Evolutionary conservation across 1,284 basidiomycete species (phyloP).

Genomic region (Xerocomus minutiporus): DNA sequence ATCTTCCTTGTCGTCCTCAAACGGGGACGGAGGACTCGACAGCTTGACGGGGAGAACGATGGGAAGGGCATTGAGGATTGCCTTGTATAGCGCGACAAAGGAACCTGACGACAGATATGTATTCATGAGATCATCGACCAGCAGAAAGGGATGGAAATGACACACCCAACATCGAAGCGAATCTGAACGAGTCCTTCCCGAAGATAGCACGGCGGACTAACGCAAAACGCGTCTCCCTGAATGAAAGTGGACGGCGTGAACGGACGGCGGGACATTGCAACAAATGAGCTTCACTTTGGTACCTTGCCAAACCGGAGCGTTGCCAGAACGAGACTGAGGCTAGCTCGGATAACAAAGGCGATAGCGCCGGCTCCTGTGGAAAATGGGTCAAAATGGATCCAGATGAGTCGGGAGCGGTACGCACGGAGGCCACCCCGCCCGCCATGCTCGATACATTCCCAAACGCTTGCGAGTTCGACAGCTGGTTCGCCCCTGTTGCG

Average conservation of each 20-base stretch:
- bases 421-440: constrained; percentile 69
- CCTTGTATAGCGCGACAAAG: constrained; percentile 79
- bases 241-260: constrained; percentile 3
- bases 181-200: constrained; percentile 74
- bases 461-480: constrained; percentile 61
- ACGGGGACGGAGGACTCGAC: constrained; percentile 37
- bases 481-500: constrained; percentile 75
- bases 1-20: constrained; percentile 35
- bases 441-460: constrained; percentile 74
- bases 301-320: constrained; percentile 64
- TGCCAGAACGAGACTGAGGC: constrained; percentile 74
- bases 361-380: constrained; percentile 69
- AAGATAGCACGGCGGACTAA: constrained; percentile 75
- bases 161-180: constrained; percentile 80
- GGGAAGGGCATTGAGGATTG: constrained; percentile 78
- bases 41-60: constrained; percentile 56
- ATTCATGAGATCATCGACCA: not conserved
- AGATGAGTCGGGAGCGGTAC: constrained; percentile 31
- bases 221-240: constrained; percentile 48
- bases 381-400: not conserved
- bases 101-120: constrained; percentile 45
- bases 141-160: constrained; percentile 7
- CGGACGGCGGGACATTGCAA: not conserved
- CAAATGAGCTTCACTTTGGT: constrained; percentile 46
- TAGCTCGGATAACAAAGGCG: constrained; percentile 75